Conservation (phyloP, 202 grass and related monocot genomes). For the Bolboschoenoplectus hybrid region DNA sequence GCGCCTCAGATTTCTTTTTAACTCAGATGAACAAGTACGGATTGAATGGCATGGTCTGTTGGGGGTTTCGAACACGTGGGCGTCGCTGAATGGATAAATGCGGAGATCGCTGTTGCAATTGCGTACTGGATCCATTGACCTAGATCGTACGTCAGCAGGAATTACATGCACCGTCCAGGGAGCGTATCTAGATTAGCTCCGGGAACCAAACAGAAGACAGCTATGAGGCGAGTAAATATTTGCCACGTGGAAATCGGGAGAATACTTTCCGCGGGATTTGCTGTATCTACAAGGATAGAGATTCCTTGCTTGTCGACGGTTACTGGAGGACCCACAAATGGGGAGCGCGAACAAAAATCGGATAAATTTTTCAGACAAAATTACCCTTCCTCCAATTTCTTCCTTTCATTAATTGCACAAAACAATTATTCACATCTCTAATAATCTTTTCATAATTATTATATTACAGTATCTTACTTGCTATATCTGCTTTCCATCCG, state of each 20-base stretch:
- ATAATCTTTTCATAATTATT: no score
- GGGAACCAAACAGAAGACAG: not conserved
- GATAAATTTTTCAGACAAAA: no score
- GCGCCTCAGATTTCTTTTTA: not conserved
- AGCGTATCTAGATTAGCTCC: conserved; percentile 20
- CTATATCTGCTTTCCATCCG: no score
- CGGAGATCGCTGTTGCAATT: not conserved
- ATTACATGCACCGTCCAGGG: conserved; percentile 12
- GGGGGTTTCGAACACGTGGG: not conserved
- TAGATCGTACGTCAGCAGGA: not conserved
- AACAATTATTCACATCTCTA: no score
- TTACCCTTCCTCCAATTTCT: no score
- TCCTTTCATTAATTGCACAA: no score
- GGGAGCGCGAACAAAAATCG: no score
- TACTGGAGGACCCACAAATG: not conserved
- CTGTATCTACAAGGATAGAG: not conserved
- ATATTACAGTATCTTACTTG: no score
- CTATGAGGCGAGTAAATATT: not conserved
- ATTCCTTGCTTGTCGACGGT: conserved; percentile 17
- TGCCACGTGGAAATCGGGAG: not conserved
- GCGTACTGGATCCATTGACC: not conserved
- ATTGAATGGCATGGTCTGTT: conserved; percentile 15
- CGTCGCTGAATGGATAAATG: not conserved
- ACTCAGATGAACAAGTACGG: not conserved
- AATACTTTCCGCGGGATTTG: not conserved